Base-by-base conservation (phyloP, 805 yeast species). In the Candida stauntonica region DNA sequence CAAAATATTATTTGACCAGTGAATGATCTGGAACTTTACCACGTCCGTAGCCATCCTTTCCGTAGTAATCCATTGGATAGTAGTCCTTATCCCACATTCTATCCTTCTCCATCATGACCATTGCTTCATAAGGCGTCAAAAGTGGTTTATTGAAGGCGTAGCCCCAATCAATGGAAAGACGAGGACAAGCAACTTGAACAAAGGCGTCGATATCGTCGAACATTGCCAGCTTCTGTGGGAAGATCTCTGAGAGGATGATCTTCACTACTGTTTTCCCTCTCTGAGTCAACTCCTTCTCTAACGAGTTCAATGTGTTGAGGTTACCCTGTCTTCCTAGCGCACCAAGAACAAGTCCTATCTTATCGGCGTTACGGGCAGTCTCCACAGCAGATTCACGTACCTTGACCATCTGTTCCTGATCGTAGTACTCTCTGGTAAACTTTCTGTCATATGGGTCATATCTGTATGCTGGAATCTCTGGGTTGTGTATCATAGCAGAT, bases 121-220 rank as follows among this genome's bases (percentile, higher is more conserved):
- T 87, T 0, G 96, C 87, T 57, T 93, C 99, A 58, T 93, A 93
- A 0, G 99, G 99, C 0, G 99, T 91, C 41, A 93, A 63, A 30
- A 93, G 64, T 0, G 99, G 99, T 55, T 84, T 85, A 42, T 79
- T 79, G 56, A 93, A 93, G 0, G 99, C 99, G 60, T 93, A 93
- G 0, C 99, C 99, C 99, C 99, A 93, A 60, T 93, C 99, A 29
- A 93, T 91, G 2, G 96, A 86, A 32, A 93, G 66, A 53, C 99
- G 70, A 0, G 99, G 99, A 58, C 99, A 93, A 1, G 99, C 99
- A 3, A 93, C 95, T 62, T 93, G 99, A 12, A 93, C 85, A 70
- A 93, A 93, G 2, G 89, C 95, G 61, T 93, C 99, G 14, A 91
- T 77, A 53, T 86, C 93, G 52, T 86, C 89, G 62, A 93, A 93